These are phyloP conservation scores for Gossypium bickii DNA, from an alignment of 345 rosid genomes.

Conservation along the genomic window DNA sequence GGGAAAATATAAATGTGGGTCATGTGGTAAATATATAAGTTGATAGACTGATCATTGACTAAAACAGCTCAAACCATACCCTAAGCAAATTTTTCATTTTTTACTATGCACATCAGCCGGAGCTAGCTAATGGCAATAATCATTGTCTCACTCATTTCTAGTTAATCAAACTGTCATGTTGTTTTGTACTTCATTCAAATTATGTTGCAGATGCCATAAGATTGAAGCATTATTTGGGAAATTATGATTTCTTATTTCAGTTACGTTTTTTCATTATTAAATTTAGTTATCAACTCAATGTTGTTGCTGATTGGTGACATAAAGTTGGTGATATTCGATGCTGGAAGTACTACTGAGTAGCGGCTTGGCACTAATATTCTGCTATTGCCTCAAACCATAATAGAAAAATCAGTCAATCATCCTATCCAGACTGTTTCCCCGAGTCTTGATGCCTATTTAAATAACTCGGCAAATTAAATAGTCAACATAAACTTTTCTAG, in stretches of 20 bases:
- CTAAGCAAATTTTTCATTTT: background rate
- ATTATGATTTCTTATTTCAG: background rate
- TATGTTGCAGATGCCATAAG: background rate
- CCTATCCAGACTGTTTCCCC: background rate
- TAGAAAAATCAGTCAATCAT: background rate
- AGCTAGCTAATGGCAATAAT: background rate
- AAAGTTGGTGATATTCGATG: background rate
- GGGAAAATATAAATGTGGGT: background rate
- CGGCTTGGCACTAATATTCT: background rate
- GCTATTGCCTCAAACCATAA: background rate
- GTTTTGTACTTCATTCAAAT: background rate
- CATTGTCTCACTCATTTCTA: background rate
- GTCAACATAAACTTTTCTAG: background rate
- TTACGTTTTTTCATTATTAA: background rate
- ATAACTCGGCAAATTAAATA: background rate
- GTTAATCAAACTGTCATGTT: background rate
- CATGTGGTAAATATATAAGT: background rate
- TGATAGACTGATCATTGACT: conserved; percentile 6
- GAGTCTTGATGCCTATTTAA: background rate
- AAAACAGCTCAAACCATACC: background rate
- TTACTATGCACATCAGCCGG: background rate
- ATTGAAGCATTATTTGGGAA: too few relatives aligned
- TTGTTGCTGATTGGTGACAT: background rate
- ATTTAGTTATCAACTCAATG: background rate
- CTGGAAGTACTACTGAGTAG: background rate